Evolutionary conservation across 2,329 filamentous ascomycete species (phyloP).

Genomic region (Exserohilum turcica): DNA sequence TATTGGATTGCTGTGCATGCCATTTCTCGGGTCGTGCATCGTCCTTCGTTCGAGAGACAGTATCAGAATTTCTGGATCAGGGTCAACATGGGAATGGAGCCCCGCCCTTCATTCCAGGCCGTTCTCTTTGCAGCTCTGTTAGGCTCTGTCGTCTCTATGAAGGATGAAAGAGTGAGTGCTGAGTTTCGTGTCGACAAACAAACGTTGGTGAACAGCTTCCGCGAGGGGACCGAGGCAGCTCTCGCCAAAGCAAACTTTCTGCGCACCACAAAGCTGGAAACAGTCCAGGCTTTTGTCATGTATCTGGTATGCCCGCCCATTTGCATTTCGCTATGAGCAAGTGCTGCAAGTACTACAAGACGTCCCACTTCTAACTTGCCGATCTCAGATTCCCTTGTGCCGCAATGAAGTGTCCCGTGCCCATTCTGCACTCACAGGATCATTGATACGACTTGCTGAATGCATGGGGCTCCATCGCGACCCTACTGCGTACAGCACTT

Average conservation of each 20-base stretch:
- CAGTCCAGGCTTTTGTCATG: constrained; percentile 76
- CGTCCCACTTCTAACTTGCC: constrained; percentile 2
- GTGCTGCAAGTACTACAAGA: not conserved
- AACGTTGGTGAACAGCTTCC: constrained; percentile 61
- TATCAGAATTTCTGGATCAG: constrained; percentile 71
- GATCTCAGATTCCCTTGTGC: constrained; percentile 68
- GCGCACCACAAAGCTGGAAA: constrained; percentile 73
- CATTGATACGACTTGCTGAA: constrained; percentile 74
- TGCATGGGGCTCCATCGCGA: constrained; percentile 79
- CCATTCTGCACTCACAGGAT: constrained; percentile 73
- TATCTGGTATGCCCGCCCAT: constrained; percentile 66
- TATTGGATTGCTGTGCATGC: constrained; percentile 73
- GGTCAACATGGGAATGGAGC: constrained; percentile 64
- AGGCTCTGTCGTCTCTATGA: constrained; percentile 70
- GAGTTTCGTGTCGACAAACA: constrained; percentile 63
- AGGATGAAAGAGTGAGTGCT: constrained; percentile 57
- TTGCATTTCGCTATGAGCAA: not conserved
- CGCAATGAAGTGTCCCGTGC: constrained; percentile 73
- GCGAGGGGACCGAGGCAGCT: constrained; percentile 67
- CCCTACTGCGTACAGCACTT: constrained; percentile 68
- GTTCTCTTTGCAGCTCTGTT: constrained; percentile 73
- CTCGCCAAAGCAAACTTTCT: constrained; percentile 73
- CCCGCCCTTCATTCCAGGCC: constrained; percentile 67
- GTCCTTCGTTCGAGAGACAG: constrained; percentile 67
- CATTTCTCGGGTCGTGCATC: constrained; percentile 70